These are phyloP conservation scores for Raffaelea ambrosiae DNA, from an alignment of 2,329 filamentous ascomycete species.

Conservation along the genomic window DNA sequence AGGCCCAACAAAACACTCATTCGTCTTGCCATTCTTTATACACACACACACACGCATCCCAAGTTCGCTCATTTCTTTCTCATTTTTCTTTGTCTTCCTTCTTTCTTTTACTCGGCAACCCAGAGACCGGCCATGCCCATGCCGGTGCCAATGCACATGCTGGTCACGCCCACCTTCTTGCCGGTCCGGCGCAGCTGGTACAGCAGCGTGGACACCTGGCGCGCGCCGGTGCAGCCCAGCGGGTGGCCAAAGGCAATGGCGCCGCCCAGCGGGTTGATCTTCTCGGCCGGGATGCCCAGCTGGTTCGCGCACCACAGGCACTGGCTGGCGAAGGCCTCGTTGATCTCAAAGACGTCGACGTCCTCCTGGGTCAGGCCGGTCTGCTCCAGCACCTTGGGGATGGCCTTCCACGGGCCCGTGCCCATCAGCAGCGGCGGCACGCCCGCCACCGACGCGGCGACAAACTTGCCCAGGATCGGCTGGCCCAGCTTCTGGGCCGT, in stretches of 20 bases:
- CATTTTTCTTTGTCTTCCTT: not conserved
- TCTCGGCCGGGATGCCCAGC: slow-evolving; percentile 70
- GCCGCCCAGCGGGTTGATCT: slow-evolving; percentile 96
- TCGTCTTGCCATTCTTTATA: too few relatives aligned
- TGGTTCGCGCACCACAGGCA: slow-evolving; percentile 90
- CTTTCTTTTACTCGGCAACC: slow-evolving; percentile 68
- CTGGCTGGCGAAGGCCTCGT: slow-evolving; percentile 96
- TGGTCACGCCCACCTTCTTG: slow-evolving; percentile 81
- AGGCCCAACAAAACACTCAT: too few relatives aligned
- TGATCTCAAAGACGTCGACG: slow-evolving; percentile 97
- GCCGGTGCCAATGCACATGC: slow-evolving; percentile 93
- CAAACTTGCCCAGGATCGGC: slow-evolving; percentile 85
- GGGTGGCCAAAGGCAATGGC: slow-evolving; percentile 96
- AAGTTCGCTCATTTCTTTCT: too few relatives aligned
- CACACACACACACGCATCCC: too few relatives aligned
- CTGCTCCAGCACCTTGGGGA: slow-evolving; percentile 83
- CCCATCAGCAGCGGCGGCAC: slow-evolving; percentile 94
- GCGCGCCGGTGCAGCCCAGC: slow-evolving; percentile 84
- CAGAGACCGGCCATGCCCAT: slow-evolving; percentile 98
- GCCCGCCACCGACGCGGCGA: slow-evolving; percentile 75
- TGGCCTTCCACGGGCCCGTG: slow-evolving; percentile 89
- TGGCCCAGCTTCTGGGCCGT: slow-evolving; percentile 85
- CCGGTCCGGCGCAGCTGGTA: slow-evolving; percentile 81
- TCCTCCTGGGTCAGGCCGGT: slow-evolving; percentile 81
- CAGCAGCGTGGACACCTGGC: slow-evolving; percentile 86